phyloP scores from a whole-genome alignment of 2,329 filamentous ascomycete genomes.

The Colletotrichum sp. region DNA sequence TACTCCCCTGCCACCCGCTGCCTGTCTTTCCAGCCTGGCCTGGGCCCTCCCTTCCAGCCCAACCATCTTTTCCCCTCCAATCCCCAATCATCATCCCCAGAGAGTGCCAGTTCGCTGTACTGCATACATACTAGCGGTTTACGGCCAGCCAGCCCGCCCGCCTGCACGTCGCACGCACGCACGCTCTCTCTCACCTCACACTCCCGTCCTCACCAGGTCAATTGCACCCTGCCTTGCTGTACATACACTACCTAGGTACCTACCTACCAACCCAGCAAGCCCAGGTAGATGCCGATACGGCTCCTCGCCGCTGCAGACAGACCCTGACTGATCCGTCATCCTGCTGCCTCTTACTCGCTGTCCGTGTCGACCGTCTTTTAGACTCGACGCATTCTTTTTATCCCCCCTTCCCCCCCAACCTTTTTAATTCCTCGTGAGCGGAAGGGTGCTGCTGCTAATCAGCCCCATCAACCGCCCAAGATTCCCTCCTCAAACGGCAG shows the following conservation, averaged over 20 bases:
- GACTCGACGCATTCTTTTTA: constrained; percentile 35
- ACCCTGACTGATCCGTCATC: constrained; percentile 13
- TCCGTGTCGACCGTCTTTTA: constrained; percentile 20
- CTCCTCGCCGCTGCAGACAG: background rate
- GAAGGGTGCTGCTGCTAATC: constrained; percentile 76
- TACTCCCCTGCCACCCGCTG: background rate
- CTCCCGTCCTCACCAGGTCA: background rate
- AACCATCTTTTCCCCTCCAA: background rate
- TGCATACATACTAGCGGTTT: background rate
- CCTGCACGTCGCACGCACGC: background rate
- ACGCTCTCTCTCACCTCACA: background rate
- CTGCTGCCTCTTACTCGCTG: background rate
- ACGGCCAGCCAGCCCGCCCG: background rate
- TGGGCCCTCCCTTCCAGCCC: background rate
- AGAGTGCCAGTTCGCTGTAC: background rate
- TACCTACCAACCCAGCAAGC: background rate
- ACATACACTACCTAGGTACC: background rate
- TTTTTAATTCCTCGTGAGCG: constrained; percentile 41
- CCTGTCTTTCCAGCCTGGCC: background rate
- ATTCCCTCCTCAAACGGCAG: constrained; percentile 78
- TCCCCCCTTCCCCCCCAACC: constrained; percentile 30
- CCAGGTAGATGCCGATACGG: background rate
- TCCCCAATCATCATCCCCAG: background rate
- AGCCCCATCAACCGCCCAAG: constrained; percentile 78
- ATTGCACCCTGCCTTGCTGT: background rate